phyloP scores from a whole-genome alignment of 495 filamentous ascomycete genomes.

The Chlorociboria aeruginascens region DNA sequence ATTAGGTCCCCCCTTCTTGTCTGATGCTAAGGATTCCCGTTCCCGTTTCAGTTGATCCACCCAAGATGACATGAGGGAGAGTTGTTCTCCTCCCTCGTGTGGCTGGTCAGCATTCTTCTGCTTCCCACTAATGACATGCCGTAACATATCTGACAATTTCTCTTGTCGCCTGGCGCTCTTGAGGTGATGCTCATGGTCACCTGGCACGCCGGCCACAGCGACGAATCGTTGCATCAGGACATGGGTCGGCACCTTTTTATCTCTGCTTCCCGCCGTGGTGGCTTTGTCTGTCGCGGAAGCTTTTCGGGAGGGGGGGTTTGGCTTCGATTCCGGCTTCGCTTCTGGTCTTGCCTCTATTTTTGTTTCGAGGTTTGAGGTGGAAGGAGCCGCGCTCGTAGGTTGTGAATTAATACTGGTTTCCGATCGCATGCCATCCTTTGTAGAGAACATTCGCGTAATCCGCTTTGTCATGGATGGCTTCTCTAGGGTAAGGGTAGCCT shows the following conservation, averaged over 20 bases:
- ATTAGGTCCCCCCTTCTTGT: slow-evolving; percentile 68
- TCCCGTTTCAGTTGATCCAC: slow-evolving; percentile 83
- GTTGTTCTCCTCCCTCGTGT: slow-evolving; percentile 60
- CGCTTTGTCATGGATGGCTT: slow-evolving; percentile 45
- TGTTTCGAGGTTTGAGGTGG: slow-evolving; percentile 17
- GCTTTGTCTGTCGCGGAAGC: slow-evolving; percentile 19
- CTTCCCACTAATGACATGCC: slow-evolving; percentile 59
- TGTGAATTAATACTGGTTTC: slow-evolving; percentile 27
- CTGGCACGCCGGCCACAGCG: slow-evolving; percentile 28
- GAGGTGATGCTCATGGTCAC: slow-evolving; percentile 75
- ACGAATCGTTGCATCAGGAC: slow-evolving; percentile 30
- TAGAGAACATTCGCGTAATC: slow-evolving; percentile 49
- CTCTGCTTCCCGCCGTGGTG: slow-evolving; percentile 25
- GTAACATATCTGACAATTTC: slow-evolving; percentile 86
- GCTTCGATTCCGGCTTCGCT: slow-evolving; percentile 23
- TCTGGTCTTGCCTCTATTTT: background rate
- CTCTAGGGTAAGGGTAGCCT: slow-evolving; percentile 11
- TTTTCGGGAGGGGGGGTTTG: slow-evolving; percentile 31
- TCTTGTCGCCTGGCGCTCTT: slow-evolving; percentile 84
- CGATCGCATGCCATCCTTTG: slow-evolving; percentile 18
- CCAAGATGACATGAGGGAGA: slow-evolving; percentile 92
- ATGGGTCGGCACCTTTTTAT: slow-evolving; percentile 26
- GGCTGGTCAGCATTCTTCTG: slow-evolving; percentile 61
- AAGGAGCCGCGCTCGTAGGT: slow-evolving; percentile 21
- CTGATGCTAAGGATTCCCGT: slow-evolving; percentile 60